Evolutionary conservation across 208 protist species (phyloP).

Genomic region (Trypanosoma vivax): DNA sequence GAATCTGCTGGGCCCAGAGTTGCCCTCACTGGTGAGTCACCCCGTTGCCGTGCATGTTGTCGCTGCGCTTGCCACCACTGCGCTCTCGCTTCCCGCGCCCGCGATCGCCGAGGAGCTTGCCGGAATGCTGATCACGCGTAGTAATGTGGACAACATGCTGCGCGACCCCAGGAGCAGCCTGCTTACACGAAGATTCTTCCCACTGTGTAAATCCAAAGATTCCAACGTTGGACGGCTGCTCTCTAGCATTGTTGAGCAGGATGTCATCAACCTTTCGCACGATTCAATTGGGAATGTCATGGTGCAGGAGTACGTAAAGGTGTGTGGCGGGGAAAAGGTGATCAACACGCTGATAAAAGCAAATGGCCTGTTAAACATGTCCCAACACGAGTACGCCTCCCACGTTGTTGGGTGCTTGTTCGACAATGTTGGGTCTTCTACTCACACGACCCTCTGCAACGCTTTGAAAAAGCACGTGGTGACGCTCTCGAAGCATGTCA

Average conservation of each 20-base stretch:
- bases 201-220: slow-evolving; percentile 42
- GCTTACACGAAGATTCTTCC: slow-evolving; percentile 67
- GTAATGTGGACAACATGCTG: slow-evolving; percentile 50
- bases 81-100: slow-evolving; percentile 26
- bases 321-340: slow-evolving; percentile 43
- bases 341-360: slow-evolving; percentile 51
- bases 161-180: slow-evolving; percentile 59
- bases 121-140: slow-evolving; percentile 31
- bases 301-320: slow-evolving; percentile 65
- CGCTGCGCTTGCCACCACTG: slow-evolving; percentile 40
- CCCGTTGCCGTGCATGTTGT: slow-evolving; percentile 73
- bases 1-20: slow-evolving; percentile 35
- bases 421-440: slow-evolving; percentile 56
- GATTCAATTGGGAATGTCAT: slow-evolving; percentile 77
- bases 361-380: slow-evolving; percentile 60
- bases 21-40: slow-evolving; percentile 37
- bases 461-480: slow-evolving; percentile 50
- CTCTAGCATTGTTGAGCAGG: slow-evolving; percentile 43
- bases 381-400: slow-evolving; percentile 54
- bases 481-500: slow-evolving; percentile 58
- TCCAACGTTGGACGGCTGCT: slow-evolving; percentile 63
- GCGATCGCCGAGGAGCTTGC: slow-evolving; percentile 49
- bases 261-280: slow-evolving; percentile 45
- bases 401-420: slow-evolving; percentile 76
- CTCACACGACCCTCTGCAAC: slow-evolving; percentile 63